Base-by-base conservation (phyloP, 768 basidiomycete genomes). In the Leccinum rimulosum region DNA sequence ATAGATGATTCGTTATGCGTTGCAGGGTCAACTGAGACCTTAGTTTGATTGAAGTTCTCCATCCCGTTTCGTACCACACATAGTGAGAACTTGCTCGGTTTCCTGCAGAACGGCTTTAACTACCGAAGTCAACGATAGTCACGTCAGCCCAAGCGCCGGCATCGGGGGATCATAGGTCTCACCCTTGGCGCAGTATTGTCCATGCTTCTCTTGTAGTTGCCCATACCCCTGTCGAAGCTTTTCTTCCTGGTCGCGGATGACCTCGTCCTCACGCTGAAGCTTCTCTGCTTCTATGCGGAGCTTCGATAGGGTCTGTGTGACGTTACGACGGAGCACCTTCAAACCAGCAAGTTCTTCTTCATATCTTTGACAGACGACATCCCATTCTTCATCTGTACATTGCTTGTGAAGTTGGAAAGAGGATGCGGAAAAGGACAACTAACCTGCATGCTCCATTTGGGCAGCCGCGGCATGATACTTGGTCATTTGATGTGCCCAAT, bases 281-380 rank as follows among this genome's bases (percentile, higher is more conserved):
- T 68, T 74, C 63, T 81, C 76, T 3, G 76, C 67, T 62, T 81
- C 76, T 33, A 70, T 50, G 25, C 72, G 70, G 12, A 81, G 69
- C 43, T 71, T 73, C 52, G 77, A 74, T 19, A 78, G 61, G 12
- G 79, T 76, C 22, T 73, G 63, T 1, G 74, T 63, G 49, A 89
- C 84, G 55, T 84, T 82, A 31, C 77, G 71, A 52, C 86, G 85
- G 27, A 89, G 74, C 31, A 68, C 75, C 59, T 81, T 82, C 58
- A 89, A 78, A 27, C 82, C 82, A 47, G 78, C 73, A 61, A 90
- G 80, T 69, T 90, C 85, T 59, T 85, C 84, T 50, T 82, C 70
- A 66, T 88, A 89, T 36, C 76, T 79, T 58, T 74, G 73, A 52
- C 84, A 80, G 57, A 84, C 73, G 61, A 82, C 75, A 57, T 81